Conservation (phyloP, 345 rosid species). For the Syzygium oleosum region DNA sequence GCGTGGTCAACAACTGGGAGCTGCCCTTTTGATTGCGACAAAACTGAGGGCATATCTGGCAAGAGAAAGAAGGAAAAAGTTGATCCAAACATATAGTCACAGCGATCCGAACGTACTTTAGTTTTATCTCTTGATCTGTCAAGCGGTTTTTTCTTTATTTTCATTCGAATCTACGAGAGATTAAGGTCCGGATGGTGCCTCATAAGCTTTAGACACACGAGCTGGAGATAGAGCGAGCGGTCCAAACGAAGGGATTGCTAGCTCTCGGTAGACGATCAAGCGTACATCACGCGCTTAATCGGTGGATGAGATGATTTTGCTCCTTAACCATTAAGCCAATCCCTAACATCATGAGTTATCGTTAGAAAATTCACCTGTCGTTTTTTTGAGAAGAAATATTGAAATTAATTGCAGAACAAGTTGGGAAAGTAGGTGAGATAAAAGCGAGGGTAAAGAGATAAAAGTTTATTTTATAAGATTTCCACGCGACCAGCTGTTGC, state of each 20-base stretch:
- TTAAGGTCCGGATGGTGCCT: not conserved
- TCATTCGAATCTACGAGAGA: too few relatives aligned
- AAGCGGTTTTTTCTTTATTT: too few relatives aligned
- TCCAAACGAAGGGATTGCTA: not conserved
- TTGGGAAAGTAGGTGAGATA: not conserved
- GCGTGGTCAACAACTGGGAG: not conserved
- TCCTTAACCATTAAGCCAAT: not conserved
- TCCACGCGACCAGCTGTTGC: rapidly evolving
- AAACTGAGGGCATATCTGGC: not conserved
- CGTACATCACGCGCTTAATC: not conserved
- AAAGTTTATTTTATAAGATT: not conserved
- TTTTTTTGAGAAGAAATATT: not conserved
- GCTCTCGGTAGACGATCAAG: not conserved
- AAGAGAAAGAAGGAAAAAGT: not conserved
- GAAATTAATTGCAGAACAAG: not conserved
- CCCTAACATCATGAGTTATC: not conserved
- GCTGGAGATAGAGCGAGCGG: not conserved
- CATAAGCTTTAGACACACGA: not conserved
- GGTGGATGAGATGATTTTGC: not conserved
- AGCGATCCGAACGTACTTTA: not conserved
- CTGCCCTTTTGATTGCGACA: not conserved
- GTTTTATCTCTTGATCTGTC: too few relatives aligned
- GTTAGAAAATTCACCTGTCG: not conserved
- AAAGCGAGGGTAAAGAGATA: not conserved
- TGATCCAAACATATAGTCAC: not conserved